Base-by-base conservation (phyloP, 1,284 basidiomycete genomes). In the Ceratobasidium sp. region DNA sequence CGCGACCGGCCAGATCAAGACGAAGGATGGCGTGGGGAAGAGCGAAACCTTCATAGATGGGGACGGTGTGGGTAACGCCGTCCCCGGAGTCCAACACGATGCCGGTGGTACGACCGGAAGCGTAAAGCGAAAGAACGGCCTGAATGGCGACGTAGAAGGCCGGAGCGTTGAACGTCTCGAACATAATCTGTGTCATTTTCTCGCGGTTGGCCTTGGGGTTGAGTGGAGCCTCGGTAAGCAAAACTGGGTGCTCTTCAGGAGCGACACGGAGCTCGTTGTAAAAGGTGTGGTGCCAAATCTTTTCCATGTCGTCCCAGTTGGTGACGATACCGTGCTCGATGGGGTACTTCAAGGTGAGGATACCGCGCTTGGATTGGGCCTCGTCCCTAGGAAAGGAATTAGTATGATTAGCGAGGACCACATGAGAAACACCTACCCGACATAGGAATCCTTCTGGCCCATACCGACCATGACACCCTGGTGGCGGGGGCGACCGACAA, bases 311-410 rank as follows among this genome's bases (percentile, higher is more conserved):
- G 80, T 87, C 86, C 88, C 88, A 89, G 86, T 89, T 89, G 84
- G 87, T 89, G 76, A 89, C 88, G 82, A 89, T 88, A 82, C 83
- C 84, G 81, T 84, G 83, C 80, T 84, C 84, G 75, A 84, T 84
- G 65, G 84, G 84, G 83, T 85, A 87, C 84, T 88, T 96, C 83
- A 98, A 87, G 78, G 93, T 95, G 78, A 98, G 86, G 84, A 96
- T 95, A 90, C 94, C 95, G 86, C 95, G 92, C 88, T 96, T 96
- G 77, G 94, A 92, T 85, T 96, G 95, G 69, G 95, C 95, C 85
- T 96, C 94, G 81, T 96, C 94, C 82, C 91, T 92, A 79, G 34
- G 6, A 11, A 19, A 9, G 14, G 3, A 48, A n/a, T 48, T 16
- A 48, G 46, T 48, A 7, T n/a, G 2, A 37, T 22, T 43, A 29